phyloP scores from a whole-genome alignment of 495 filamentous ascomycete species.

The Parmelia sp. region DNA sequence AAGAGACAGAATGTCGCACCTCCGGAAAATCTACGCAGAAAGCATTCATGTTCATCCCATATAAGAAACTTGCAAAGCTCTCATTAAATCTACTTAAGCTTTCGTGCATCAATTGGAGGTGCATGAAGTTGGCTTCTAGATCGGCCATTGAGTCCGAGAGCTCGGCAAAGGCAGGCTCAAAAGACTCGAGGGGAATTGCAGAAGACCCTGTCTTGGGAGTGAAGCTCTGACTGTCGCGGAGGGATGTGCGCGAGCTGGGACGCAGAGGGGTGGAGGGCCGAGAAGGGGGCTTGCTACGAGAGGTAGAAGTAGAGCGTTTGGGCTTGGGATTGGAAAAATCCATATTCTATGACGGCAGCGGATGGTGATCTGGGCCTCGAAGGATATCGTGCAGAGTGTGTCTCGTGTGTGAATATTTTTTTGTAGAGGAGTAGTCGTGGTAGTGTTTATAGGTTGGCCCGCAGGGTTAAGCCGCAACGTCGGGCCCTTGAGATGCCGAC shows the following conservation, averaged over 20 bases:
- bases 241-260: slow-evolving; percentile 79
- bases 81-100: slow-evolving; percentile 90
- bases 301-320: slow-evolving; percentile 21
- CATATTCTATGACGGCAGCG: slow-evolving; percentile 6
- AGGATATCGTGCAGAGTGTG: background rate
- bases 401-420: background rate
- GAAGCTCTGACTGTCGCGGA: slow-evolving; percentile 63
- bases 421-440: no score
- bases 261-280: slow-evolving; percentile 91
- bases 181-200: slow-evolving; percentile 67
- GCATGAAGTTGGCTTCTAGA: slow-evolving; percentile 94
- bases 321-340: slow-evolving; percentile 15
- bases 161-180: slow-evolving; percentile 89
- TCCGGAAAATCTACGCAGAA: slow-evolving; percentile 98
- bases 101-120: slow-evolving; percentile 95
- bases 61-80: slow-evolving; percentile 90
- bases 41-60: slow-evolving; percentile 96
- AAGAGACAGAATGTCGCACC: slow-evolving; percentile 43
- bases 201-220: slow-evolving; percentile 42
- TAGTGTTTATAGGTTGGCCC: no score
- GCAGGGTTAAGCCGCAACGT: no score
- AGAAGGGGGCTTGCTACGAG: slow-evolving; percentile 44
- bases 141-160: slow-evolving; percentile 91
- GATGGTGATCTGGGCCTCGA: background rate
- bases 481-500: no score